Base-by-base conservation (phyloP, 2,329 filamentous ascomycete genomes). In the Orbilia javanica region DNA sequence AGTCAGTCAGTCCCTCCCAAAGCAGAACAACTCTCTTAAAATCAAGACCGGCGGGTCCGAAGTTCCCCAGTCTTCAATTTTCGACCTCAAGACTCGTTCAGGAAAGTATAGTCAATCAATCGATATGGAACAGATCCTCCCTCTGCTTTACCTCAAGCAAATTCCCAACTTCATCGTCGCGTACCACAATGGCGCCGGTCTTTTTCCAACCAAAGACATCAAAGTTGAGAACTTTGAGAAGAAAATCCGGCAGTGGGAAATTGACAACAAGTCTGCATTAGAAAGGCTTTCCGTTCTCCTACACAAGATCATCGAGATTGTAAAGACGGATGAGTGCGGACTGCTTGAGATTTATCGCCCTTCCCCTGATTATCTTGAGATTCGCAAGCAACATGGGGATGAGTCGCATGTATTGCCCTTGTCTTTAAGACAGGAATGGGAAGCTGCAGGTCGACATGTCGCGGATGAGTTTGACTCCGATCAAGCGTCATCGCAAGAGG, bases 61-160 rank as follows among this genome's bases (percentile, higher is more conserved):
- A 0, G 74, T 84, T 3, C 80, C 83, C 0, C 85, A 86, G 18
- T 52, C 79, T 0, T 70, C 79, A 1, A 46, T 86, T 13, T 85
- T 87, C 55, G 86, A 87, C 36, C 82, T 87, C 74, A 87, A 87
- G 81, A 87, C 86, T 0, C 84, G 86, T 27, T 84, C 82, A 20
- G 67, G 80, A 4, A 80, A 80, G n/a, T 74, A 79, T 15, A 76
- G 79, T 2, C 81, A 81, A 1, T 68, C 65, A 46, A 82, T 84
- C 57, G 81, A 82, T 18, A 75, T 86, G 0, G 82, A 74, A 10
- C 80, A 83, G 3, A 84, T 86, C 50, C 79, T 87, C 8, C 85
- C 84, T 3, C 85, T 85, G 0, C 81, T 87, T 7, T 87, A 86
- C 86, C 71, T 85, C 0, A 71, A 83, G 0, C 85, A 85, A 68